Percentiles rank a stretch among this genome's conserved stretches.
These are phyloP conservation scores for Pestalotiopsis sp. DNA, from an alignment of 2,329 filamentous ascomycete species.

Conservation along the genomic window DNA sequence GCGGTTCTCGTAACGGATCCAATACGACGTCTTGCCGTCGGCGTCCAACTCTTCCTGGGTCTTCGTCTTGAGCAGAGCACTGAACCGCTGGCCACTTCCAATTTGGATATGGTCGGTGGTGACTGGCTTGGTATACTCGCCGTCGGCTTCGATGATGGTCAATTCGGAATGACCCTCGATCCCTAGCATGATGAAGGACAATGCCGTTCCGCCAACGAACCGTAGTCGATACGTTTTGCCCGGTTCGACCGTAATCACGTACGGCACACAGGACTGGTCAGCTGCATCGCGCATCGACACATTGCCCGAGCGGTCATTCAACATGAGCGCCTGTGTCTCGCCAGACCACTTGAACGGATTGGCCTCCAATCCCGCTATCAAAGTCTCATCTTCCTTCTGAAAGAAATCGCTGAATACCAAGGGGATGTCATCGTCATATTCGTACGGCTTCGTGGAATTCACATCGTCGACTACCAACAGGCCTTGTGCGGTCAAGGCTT, in stretches of 20 bases:
- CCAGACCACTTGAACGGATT: constrained; percentile 60
- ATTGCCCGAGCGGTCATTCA: constrained; percentile 58
- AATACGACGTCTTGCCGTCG: constrained; percentile 39
- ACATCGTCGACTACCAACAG: constrained; percentile 60
- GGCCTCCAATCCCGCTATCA: constrained; percentile 52
- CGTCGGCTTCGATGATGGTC: constrained; percentile 64
- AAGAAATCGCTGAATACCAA: constrained; percentile 62
- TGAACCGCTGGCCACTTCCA: constrained; percentile 62
- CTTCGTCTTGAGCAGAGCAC: constrained; percentile 58
- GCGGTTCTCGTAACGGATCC: constrained; percentile 52
- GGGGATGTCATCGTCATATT: constrained; percentile 64
- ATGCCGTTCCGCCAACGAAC: constrained; percentile 58
- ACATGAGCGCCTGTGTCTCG: constrained; percentile 57
- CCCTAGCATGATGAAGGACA: constrained; percentile 56
- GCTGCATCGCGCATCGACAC: constrained; percentile 36
- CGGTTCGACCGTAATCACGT: constrained; percentile 61
- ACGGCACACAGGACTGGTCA: constrained; percentile 43
- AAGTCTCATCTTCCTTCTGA: constrained; percentile 50
- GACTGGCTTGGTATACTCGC: constrained; percentile 53
- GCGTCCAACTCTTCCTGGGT: constrained; percentile 43
- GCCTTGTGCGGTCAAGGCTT: constrained; percentile 60
- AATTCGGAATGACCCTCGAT: constrained; percentile 60
- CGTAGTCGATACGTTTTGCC: constrained; percentile 64
- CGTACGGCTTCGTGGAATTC: constrained; percentile 48
- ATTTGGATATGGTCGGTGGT: constrained; percentile 55